A percentile compares a stretch with the other conserved stretches of the same genome.
Conservation (phyloP, 83 land plant species). For the Thuja plicata region DNA sequence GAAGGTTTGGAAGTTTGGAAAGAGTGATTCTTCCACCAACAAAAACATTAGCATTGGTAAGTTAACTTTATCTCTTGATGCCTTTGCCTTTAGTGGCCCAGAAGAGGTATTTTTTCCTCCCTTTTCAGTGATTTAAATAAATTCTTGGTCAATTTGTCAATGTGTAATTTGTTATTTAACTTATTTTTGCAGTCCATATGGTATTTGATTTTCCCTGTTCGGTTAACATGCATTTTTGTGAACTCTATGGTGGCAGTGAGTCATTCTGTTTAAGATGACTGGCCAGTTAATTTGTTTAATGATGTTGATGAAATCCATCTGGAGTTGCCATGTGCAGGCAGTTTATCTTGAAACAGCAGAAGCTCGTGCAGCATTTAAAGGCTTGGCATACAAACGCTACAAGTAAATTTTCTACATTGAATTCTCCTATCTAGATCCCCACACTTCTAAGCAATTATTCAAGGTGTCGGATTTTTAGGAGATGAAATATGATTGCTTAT, state of each 20-base stretch:
- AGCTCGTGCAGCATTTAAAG: conserved; percentile 86
- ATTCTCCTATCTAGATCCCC: background rate
- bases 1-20: conserved; percentile 85
- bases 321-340: conserved; percentile 43
- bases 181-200: background rate
- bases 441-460: background rate
- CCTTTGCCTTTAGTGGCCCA: background rate
- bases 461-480: background rate
- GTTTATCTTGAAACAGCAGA: conserved; percentile 86
- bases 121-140: background rate
- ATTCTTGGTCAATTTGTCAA: background rate
- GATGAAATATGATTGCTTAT: background rate
- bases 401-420: conserved; percentile 50
- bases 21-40: conserved; percentile 91
- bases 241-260: background rate
- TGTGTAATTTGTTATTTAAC: background rate
- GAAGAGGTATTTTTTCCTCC: background rate
- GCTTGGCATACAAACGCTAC: conserved; percentile 90
- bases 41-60: conserved; percentile 89
- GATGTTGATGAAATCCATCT: background rate
- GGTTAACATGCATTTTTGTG: background rate
- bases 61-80: background rate
- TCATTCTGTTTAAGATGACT: background rate
- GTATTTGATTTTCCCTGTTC: background rate
- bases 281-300: background rate